A percentile compares a stretch with the other conserved stretches of the same genome.
Evolutionary conservation across 1,284 basidiomycete genomes (phyloP).

Genomic region (Ceratobasidium sp.): DNA sequence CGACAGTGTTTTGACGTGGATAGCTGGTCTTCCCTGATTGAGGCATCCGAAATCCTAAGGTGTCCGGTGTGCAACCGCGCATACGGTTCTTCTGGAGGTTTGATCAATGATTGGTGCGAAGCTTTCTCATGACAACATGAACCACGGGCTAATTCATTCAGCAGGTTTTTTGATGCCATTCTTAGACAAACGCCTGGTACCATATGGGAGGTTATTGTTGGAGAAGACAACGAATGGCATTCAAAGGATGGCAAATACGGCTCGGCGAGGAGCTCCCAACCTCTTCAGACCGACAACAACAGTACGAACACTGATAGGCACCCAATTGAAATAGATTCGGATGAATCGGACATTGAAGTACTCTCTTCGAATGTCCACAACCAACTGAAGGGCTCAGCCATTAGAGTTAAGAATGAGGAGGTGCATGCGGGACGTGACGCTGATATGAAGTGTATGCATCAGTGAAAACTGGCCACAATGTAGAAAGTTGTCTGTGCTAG

Average conservation of each 20-base stretch:
- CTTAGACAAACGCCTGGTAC: background rate
- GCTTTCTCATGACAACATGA: too few relatives aligned
- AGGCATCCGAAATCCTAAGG: background rate
- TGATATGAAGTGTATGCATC: background rate
- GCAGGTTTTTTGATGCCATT: background rate
- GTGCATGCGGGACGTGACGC: background rate
- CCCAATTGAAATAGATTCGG: background rate
- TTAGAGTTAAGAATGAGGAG: background rate
- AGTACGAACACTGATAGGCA: background rate
- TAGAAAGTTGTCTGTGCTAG: too few relatives aligned
- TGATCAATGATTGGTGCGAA: slow-evolving; percentile 10
- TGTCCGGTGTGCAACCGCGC: slow-evolving; percentile 3
- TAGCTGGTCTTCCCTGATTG: slow-evolving; percentile 3
- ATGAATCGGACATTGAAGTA: background rate
- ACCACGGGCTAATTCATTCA: background rate
- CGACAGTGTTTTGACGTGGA: slow-evolving; percentile 18
- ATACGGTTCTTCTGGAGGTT: background rate
- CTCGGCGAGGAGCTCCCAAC: background rate
- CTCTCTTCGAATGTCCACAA: background rate
- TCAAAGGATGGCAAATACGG: background rate
- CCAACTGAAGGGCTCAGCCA: background rate
- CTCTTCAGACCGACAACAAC: background rate
- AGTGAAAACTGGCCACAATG: background rate
- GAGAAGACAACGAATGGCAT: background rate
- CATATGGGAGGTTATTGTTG: background rate